These are phyloP conservation scores for Laetiporus sulphureus DNA, from an alignment of 1,284 basidiomycete species.

Conservation along the genomic window DNA sequence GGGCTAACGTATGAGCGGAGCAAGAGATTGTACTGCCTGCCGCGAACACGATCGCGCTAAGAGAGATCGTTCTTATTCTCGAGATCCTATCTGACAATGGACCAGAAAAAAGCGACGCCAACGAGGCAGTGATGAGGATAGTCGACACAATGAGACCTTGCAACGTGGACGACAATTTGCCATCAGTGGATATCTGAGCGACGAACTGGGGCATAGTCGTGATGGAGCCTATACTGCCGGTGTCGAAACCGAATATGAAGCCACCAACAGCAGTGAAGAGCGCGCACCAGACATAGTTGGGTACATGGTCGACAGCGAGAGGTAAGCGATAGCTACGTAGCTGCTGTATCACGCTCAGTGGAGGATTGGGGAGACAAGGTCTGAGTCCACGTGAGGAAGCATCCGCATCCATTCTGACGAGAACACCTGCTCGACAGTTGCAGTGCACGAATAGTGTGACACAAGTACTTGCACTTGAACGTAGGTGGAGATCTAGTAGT, in stretches of 20 bases:
- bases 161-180: conserved; percentile 25
- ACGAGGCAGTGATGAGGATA: conserved; percentile 40
- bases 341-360: not conserved
- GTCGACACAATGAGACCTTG: conserved; percentile 38
- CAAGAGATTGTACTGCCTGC: conserved; percentile 31
- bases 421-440: no score
- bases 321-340: not conserved
- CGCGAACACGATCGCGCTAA: conserved; percentile 35
- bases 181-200: conserved; percentile 25
- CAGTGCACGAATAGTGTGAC: no score
- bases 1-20: conserved; percentile 25
- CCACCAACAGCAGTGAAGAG: conserved; percentile 30
- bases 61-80: conserved; percentile 38
- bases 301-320: conserved; percentile 5
- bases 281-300: conserved; percentile 25
- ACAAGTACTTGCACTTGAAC: no score
- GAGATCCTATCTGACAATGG: conserved; percentile 41
- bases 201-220: conserved; percentile 40
- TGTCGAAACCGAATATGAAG: conserved; percentile 34
- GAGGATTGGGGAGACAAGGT: not conserved
- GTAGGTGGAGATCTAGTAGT: no score
- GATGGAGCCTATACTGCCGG: conserved; percentile 39
- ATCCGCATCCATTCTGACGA: no score
- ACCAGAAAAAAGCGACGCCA: conserved; percentile 39
- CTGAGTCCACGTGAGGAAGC: not conserved